Evolutionary conservation across 805 yeast species (phyloP).

Genomic region (Nakazawaea ernobii): DNA sequence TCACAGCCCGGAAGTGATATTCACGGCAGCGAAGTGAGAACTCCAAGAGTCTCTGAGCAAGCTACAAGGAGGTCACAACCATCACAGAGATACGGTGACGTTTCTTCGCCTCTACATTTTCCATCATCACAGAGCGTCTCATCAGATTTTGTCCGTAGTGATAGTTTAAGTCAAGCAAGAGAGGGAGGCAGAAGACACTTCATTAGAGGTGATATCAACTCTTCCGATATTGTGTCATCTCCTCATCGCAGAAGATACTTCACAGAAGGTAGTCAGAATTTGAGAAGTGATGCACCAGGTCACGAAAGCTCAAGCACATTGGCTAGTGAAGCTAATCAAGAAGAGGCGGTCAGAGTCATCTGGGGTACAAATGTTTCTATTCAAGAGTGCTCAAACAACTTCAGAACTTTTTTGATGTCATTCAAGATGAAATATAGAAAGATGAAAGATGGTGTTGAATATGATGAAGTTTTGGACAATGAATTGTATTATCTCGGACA

Average conservation of each 20-base stretch:
- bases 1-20: constrained; percentile 15
- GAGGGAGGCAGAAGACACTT: constrained; percentile 39
- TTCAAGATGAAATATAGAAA: constrained; percentile 76
- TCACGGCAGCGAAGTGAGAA: background rate
- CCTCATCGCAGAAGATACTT: constrained; percentile 62
- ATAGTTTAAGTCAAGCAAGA: constrained; percentile 35
- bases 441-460: constrained; percentile 33
- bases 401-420: constrained; percentile 77
- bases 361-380: constrained; percentile 99
- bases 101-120: constrained; percentile 47
- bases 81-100: constrained; percentile 22
- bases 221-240: constrained; percentile 61
- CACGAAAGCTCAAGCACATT: constrained; percentile 14
- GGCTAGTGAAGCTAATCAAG: constrained; percentile 30
- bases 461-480: constrained; percentile 53
- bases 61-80: constrained; percentile 25
- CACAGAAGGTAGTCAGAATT: constrained; percentile 32
- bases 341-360: constrained; percentile 83
- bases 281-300: constrained; percentile 15
- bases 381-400: constrained; percentile 74
- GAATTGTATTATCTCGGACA: constrained; percentile 67
- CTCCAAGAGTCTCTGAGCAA: constrained; percentile 24
- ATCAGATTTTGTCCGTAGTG: constrained; percentile 19
- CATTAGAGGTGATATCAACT: constrained; percentile 74
- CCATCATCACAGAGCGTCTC: constrained; percentile 28